Conservation (phyloP, 208 protist genomes). For the Lotmaria passim region DNA sequence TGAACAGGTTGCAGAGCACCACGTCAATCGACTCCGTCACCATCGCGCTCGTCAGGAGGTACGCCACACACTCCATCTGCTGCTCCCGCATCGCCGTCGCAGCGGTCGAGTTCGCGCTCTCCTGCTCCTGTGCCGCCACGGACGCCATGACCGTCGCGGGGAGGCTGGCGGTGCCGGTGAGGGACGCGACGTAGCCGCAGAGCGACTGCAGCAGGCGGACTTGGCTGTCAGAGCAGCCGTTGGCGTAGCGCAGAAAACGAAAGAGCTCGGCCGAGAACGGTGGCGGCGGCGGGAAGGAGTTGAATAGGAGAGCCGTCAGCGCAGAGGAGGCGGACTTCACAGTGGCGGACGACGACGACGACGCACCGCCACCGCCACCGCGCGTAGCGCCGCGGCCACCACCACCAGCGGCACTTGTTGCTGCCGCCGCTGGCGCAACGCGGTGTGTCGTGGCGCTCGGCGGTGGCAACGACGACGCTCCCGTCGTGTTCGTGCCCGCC, state of each 20-base stretch:
- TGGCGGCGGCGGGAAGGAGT: constrained; percentile 11
- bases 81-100: constrained; percentile 26
- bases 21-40: constrained; percentile 73
- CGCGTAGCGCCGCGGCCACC: background rate
- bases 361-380: background rate
- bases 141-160: constrained; percentile 26
- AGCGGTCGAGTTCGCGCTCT: constrained; percentile 15
- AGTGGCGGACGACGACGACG: background rate
- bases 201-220: constrained; percentile 62
- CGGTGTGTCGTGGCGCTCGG: background rate
- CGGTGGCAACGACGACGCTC: constrained; percentile 6
- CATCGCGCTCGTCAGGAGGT: constrained; percentile 71
- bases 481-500: background rate
- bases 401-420: background rate
- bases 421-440: background rate
- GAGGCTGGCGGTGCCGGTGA: constrained; percentile 42
- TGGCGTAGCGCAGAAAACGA: constrained; percentile 78
- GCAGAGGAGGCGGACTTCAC: background rate
- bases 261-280: constrained; percentile 59
- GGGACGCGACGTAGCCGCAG: constrained; percentile 68
- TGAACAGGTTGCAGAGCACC: constrained; percentile 59
- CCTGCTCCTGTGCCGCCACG: constrained; percentile 21
- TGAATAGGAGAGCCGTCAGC: constrained; percentile 7
- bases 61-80: constrained; percentile 51
- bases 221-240: constrained; percentile 70